Evolutionary conservation across 345 rosid species (phyloP), one percentile per base, ranked within the genome.

Genomic region (Salix brachista): DNA sequence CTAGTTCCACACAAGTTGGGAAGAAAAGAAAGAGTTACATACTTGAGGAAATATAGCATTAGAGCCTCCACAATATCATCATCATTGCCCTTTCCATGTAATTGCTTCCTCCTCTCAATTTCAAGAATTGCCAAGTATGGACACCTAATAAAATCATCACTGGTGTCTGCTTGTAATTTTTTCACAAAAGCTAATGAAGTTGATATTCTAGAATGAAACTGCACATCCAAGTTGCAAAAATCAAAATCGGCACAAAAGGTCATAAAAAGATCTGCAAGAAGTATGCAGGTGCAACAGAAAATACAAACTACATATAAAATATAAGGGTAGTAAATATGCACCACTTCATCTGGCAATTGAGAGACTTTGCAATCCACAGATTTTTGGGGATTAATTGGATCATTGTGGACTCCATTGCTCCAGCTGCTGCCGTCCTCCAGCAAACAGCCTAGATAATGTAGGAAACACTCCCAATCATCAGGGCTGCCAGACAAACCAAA

Each of bases 401-500:
- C 83, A 73, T 37, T 71, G 32, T 67, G 75, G 74, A 82, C 83
- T 71, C 70, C 87, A 73, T 54, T 75, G 69, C 82, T 77, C 95
- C 89, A 90, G 85, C 90, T 79, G 79, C 90, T 89, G 64, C 85
- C 90, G 85, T 96, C 98, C 88, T 89, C 96, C 77, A 96, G 88
- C 86, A 96, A 85, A 83, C 99, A 96, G 82, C 90, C 91, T 62
- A 96, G 88, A 88, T 91, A 96, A 75, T 93, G 92, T 73, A 90
- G 88, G 87, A 93, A 94, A 87, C 91, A 89, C 84, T 93, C 94
- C 98, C 98, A 92, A 81, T 96, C 99, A 86, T 96, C 99, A 85
- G 96, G 94, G 89, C 99, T 93, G 94, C 82, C 87, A 81, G 82
- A 81, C 30, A 32, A 84, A 84, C 67, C 75, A 75, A 72, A 82